phyloP scores from a whole-genome alignment of 306 rosid genomes.

The Sicyos edulis region DNA sequence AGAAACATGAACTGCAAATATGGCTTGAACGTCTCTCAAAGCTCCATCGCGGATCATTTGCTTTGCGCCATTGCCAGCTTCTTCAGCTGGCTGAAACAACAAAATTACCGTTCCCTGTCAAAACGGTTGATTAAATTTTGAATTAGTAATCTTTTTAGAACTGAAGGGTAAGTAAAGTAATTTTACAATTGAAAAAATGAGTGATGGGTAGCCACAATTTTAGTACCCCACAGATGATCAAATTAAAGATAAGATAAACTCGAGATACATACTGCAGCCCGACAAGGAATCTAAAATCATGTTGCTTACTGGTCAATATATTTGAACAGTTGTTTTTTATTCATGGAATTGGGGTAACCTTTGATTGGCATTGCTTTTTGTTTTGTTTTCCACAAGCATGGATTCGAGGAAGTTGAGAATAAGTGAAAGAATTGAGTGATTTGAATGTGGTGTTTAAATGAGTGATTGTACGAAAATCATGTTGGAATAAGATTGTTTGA shows the following conservation, averaged over 20 bases:
- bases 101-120: slow-evolving; percentile 78
- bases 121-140: not conserved
- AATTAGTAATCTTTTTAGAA: not conserved
- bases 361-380: no score
- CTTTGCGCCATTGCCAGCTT: slow-evolving; percentile 96
- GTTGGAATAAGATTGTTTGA: no score
- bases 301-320: not conserved
- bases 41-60: slow-evolving; percentile 88
- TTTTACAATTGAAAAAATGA: not conserved
- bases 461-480: no score
- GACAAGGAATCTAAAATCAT: slow-evolving; percentile 8
- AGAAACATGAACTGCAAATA: slow-evolving; percentile 86
- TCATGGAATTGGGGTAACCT: no score
- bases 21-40: slow-evolving; percentile 76
- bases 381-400: no score
- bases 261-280: not conserved
- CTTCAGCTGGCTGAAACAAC: slow-evolving; percentile 96
- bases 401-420: no score
- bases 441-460: no score
- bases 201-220: not conserved
- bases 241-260: not conserved
- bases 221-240: not conserved
- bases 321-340: no score
- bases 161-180: not conserved
- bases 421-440: no score